phyloP scores from a whole-genome alignment of 164 flowering plant genomes.

The Pachysandra terminalis region DNA sequence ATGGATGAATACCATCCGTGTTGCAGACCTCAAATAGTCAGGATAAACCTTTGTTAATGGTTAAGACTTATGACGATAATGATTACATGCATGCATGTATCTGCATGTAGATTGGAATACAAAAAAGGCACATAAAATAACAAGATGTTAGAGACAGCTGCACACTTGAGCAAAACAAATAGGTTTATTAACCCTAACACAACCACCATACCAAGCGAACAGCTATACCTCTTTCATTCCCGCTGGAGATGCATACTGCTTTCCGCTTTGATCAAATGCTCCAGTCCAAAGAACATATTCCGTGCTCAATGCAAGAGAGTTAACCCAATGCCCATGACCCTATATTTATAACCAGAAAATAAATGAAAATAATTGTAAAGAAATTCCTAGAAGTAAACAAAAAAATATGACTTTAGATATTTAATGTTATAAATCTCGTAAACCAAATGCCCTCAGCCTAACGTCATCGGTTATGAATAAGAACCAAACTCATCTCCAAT shows the following conservation, averaged over 20 bases:
- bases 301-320: constrained; percentile 90
- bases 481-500: background rate
- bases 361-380: background rate
- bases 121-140: background rate
- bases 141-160: background rate
- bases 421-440: background rate
- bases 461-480: background rate
- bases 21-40: too few species aligned
- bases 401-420: background rate
- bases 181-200: background rate
- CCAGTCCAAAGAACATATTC: constrained; percentile 97
- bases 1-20: too few species aligned
- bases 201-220: background rate
- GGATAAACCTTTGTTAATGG: too few species aligned
- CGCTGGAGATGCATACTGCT: constrained; percentile 70
- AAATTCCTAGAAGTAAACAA: background rate
- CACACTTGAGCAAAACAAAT: background rate
- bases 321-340: constrained; percentile 99
- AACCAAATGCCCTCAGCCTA: background rate
- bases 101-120: too few species aligned
- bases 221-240: constrained; percentile 82
- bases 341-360: constrained; percentile 27
- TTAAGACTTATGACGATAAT: too few species aligned
- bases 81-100: too few species aligned
- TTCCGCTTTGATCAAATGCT: constrained; percentile 86